phyloP scores from a whole-genome alignment of 2,329 filamentous ascomycete species.

The Daldinia eschscholtzii region DNA sequence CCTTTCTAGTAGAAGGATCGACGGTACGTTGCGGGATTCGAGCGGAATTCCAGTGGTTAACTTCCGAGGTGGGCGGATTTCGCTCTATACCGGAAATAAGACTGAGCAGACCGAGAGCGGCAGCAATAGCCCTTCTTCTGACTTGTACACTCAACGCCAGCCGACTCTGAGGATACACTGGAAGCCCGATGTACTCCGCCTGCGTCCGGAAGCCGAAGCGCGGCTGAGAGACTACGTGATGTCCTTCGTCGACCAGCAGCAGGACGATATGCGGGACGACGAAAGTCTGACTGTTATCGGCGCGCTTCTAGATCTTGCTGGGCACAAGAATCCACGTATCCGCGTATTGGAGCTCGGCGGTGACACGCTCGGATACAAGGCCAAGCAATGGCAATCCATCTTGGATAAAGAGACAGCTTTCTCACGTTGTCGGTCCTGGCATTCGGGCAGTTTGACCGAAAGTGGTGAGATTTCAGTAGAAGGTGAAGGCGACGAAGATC shows the following conservation, averaged over 20 bases:
- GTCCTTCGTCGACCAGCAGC: neutral
- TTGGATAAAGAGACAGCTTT: neutral
- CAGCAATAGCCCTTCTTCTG: neutral
- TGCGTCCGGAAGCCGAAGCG: neutral
- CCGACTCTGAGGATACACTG: neutral
- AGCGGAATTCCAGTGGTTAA: neutral
- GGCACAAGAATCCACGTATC: neutral
- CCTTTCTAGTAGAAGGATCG: neutral
- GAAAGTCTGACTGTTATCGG: neutral
- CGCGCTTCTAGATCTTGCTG: neutral
- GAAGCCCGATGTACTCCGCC: neutral
- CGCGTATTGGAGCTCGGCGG: neutral
- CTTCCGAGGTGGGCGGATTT: neutral
- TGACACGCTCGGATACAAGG: neutral
- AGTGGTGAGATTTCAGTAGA: neutral
- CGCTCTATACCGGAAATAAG: neutral
- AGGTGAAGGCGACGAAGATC: neutral
- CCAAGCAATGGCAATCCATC: neutral
- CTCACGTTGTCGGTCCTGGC: neutral
- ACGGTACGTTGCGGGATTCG: neutral
- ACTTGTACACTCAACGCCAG: neutral
- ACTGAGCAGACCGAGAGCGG: neutral
- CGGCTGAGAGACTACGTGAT: neutral
- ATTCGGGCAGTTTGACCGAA: neutral
- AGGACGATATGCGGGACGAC: neutral